phyloP scores from a whole-genome alignment of 2,329 filamentous ascomycete genomes.

The Phymatotrichopsis omnivora region DNA sequence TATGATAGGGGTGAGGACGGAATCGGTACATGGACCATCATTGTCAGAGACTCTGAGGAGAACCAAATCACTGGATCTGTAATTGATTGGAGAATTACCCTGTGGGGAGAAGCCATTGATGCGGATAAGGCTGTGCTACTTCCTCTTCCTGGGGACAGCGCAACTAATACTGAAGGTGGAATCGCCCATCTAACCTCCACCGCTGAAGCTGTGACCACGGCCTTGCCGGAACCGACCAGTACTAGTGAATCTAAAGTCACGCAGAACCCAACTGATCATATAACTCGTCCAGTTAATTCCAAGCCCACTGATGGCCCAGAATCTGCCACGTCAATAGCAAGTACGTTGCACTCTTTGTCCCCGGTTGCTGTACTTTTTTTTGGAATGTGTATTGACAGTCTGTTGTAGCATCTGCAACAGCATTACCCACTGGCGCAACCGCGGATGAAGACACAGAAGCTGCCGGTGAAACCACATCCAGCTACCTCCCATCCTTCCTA shows the following conservation, averaged over 20 bases:
- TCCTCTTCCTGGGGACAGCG: constrained; percentile 76
- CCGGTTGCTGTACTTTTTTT: background rate
- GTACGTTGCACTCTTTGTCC: constrained; percentile 3
- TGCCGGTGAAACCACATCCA: constrained; percentile 39
- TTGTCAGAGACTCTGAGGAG: constrained; percentile 72
- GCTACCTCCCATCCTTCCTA: constrained; percentile 72
- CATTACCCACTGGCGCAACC: constrained; percentile 1
- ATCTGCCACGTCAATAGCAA: constrained; percentile 10
- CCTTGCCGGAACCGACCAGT: too few species aligned
- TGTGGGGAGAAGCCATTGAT: constrained; percentile 87
- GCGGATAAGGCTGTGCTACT: constrained; percentile 59
- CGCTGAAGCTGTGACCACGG: constrained; percentile 8
- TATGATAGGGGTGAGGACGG: constrained; percentile 68
- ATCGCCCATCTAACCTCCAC: constrained; percentile 18
- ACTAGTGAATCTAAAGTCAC: too few species aligned
- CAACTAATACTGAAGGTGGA: background rate
- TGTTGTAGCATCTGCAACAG: background rate
- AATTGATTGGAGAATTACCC: constrained; percentile 81
- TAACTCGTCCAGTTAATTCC: constrained; percentile 47
- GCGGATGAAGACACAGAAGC: constrained; percentile 11
- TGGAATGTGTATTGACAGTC: too few species aligned
- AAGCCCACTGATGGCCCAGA: constrained; percentile 41
- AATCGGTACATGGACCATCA: constrained; percentile 78
- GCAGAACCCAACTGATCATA: constrained; percentile 40
- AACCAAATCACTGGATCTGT: constrained; percentile 72